Conservation (phyloP, 2,329 filamentous ascomycete genomes). For the Botryosphaeria dothidea region DNA sequence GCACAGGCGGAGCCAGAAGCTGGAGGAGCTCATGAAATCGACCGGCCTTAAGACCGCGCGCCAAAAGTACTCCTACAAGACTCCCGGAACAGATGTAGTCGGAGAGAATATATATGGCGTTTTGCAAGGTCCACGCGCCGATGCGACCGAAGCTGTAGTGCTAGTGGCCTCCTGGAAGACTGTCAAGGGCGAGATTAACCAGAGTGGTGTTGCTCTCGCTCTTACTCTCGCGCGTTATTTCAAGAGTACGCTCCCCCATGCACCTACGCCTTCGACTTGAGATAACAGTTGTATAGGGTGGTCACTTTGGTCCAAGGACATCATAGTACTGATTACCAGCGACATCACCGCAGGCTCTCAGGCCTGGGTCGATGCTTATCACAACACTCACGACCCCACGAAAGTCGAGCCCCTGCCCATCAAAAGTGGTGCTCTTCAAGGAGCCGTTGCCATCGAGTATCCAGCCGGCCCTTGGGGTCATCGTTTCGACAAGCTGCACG, state of each 20-base stretch:
- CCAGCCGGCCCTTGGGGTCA: conserved; percentile 68
- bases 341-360: conserved; percentile 90
- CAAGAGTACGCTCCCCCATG: conserved; percentile 60
- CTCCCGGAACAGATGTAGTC: conserved; percentile 70
- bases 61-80: conserved; percentile 84
- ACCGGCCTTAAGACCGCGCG: conserved; percentile 83
- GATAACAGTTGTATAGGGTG: conserved; percentile 57
- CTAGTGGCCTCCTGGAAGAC: conserved; percentile 88
- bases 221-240: conserved; percentile 92
- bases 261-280: not conserved
- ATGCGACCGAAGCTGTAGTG: conserved; percentile 96
- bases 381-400: conserved; percentile 76
- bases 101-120: conserved; percentile 95
- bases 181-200: conserved; percentile 74
- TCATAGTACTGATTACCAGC: conserved; percentile 84
- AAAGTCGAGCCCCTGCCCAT: conserved; percentile 75
- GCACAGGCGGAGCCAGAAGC: conserved; percentile 62
- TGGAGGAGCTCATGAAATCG: conserved; percentile 74
- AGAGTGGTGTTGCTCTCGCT: conserved; percentile 82
- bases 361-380: conserved; percentile 97
- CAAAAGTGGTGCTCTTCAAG: conserved; percentile 92
- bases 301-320: conserved; percentile 99
- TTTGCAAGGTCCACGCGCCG: conserved; percentile 87
- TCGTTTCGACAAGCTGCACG: conserved; percentile 82
- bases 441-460: conserved; percentile 91